Conservation (phyloP, 2,329 filamentous ascomycete genomes). For the Scleromitrula shiraiana region DNA sequence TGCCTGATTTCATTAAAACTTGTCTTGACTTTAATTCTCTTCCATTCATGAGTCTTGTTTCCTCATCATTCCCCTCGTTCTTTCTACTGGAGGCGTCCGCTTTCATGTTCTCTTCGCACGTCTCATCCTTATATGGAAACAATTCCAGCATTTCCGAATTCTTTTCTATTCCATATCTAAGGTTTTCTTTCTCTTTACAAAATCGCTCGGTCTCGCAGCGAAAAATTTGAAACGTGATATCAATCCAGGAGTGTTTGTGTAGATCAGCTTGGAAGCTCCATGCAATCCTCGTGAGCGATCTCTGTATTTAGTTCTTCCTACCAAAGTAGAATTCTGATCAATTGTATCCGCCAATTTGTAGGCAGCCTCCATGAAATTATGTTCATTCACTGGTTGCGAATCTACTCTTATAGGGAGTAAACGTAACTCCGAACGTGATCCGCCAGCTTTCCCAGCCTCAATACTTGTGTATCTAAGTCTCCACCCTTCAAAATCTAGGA, state of each 20-base stretch:
- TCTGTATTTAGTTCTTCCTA: background rate
- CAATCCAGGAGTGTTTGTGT: background rate
- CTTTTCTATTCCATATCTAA: background rate
- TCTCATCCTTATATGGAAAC: too few species aligned
- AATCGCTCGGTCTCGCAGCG: slow-evolving; percentile 2
- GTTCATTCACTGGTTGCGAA: slow-evolving; percentile 2
- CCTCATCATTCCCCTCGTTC: background rate
- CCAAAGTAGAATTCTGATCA: background rate
- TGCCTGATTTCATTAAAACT: background rate
- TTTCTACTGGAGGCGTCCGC: too few species aligned
- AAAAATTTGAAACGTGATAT: slow-evolving; percentile 1
- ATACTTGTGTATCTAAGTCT: slow-evolving; percentile 22
- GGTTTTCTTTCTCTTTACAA: background rate
- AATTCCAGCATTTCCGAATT: background rate
- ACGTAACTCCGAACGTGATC: slow-evolving; percentile 22
- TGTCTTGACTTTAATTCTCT: background rate
- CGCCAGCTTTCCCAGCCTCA: slow-evolving; percentile 28
- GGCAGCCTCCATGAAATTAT: slow-evolving; percentile 16
- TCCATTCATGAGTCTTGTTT: background rate
- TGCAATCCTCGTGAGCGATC: background rate
- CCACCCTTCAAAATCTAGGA: slow-evolving; percentile 21
- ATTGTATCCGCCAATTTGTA: slow-evolving; percentile 9
- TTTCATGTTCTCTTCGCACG: too few species aligned
- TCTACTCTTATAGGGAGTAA: slow-evolving; percentile 14
- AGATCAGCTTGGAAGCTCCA: too few species aligned